These are phyloP conservation scores for Acrodontium crateriforme DNA, from an alignment of 2,329 filamentous ascomycete species.

Conservation along the genomic window DNA sequence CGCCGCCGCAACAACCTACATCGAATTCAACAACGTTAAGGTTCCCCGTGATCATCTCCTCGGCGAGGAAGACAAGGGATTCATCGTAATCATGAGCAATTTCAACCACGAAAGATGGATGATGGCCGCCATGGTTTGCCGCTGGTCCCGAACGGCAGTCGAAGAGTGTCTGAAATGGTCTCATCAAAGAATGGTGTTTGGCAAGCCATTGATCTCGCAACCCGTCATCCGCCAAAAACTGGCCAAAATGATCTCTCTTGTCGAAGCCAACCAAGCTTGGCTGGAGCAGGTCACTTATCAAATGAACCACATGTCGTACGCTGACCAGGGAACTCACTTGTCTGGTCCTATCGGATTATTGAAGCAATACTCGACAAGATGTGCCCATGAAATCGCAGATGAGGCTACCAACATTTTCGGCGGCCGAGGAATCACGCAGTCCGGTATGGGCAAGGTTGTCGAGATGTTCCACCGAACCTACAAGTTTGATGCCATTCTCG, in stretches of 20 bases:
- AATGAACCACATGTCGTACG: slow-evolving; percentile 75
- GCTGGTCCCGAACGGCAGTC: slow-evolving; percentile 53
- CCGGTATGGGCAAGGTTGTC: slow-evolving; percentile 68
- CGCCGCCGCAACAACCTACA: slow-evolving; percentile 61
- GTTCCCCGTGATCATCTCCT: slow-evolving; percentile 67
- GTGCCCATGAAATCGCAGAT: slow-evolving; percentile 71
- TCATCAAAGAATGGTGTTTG: slow-evolving; percentile 74
- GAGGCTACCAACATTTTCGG: slow-evolving; percentile 78
- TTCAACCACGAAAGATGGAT: slow-evolving; percentile 56
- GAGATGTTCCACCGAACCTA: slow-evolving; percentile 77
- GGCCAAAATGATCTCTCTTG: slow-evolving; percentile 72
- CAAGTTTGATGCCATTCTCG: slow-evolving; percentile 54
- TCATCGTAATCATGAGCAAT: slow-evolving; percentile 71
- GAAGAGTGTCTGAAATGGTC: slow-evolving; percentile 83
- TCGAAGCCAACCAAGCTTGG: slow-evolving; percentile 75
- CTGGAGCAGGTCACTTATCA: slow-evolving; percentile 75
- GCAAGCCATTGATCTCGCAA: slow-evolving; percentile 69
- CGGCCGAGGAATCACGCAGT: slow-evolving; percentile 64
- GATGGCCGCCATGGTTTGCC: slow-evolving; percentile 41
- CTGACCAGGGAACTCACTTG: slow-evolving; percentile 58
- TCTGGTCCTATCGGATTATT: slow-evolving; percentile 71
- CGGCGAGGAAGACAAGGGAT: slow-evolving; percentile 73
- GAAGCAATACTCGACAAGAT: slow-evolving; percentile 64
- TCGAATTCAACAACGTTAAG: slow-evolving; percentile 78
- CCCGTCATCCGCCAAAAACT: slow-evolving; percentile 74